Percentiles rank a stretch among this genome's conserved stretches.
Conservation (phyloP, 2,329 filamentous ascomycete genomes). For the Cladosporium sp. region DNA sequence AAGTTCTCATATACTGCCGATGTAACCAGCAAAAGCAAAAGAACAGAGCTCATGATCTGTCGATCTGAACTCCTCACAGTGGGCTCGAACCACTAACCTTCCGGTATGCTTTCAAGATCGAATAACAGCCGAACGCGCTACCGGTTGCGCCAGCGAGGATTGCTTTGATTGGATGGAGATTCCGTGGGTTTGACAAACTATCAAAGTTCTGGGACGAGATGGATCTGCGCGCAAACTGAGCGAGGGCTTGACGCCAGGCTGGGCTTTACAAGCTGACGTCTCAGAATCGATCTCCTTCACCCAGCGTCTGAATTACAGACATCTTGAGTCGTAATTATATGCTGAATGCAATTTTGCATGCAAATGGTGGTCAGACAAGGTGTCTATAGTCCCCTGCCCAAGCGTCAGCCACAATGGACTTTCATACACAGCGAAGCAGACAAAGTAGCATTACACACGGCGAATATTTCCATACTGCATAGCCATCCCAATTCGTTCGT, state of each 20-base stretch:
- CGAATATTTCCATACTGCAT: rapidly evolving
- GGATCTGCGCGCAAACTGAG: background rate
- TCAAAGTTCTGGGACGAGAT: too few species aligned
- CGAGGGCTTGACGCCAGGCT: background rate
- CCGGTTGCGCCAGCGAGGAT: background rate
- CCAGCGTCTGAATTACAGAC: background rate
- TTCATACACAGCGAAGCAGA: background rate
- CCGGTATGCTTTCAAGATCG: background rate
- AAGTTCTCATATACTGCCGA: background rate
- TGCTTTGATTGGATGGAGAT: background rate
- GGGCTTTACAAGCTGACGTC: background rate
- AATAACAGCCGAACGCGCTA: background rate
- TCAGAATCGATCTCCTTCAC: background rate
- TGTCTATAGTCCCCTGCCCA: background rate
- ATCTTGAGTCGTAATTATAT: background rate
- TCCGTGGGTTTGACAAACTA: too few species aligned
- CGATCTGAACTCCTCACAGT: background rate
- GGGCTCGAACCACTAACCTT: background rate
- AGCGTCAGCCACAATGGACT: background rate
- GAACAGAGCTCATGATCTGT: background rate
- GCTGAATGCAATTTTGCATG: background rate
- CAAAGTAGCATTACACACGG: background rate
- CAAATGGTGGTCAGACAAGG: background rate
- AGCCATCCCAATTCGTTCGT: rapidly evolving
- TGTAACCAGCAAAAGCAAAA: background rate